These are phyloP conservation scores for Mycena galopus DNA, from an alignment of 768 basidiomycete genomes.

Conservation along the genomic window DNA sequence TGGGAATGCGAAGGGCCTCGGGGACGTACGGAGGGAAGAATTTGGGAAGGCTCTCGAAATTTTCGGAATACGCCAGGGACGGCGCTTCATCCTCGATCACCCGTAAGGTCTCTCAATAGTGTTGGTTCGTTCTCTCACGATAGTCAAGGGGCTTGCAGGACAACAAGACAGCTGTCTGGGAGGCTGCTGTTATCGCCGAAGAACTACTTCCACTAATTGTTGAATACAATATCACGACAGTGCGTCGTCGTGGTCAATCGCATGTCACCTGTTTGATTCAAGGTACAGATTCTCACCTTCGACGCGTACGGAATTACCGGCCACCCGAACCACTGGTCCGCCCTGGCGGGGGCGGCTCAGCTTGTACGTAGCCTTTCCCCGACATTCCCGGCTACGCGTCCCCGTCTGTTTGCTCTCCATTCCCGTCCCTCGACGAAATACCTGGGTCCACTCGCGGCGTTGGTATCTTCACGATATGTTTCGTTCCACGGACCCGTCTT, in stretches of 20 bases:
- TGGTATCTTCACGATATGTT: not conserved
- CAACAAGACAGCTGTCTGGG: constrained; percentile 22
- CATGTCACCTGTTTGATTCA: not conserved
- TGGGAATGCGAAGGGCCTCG: constrained; percentile 63
- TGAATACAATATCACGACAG: constrained; percentile 19
- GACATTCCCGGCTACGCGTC: not conserved
- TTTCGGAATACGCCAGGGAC: constrained; percentile 60
- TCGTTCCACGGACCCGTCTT: constrained; percentile 50
- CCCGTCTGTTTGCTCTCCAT: constrained; percentile 16
- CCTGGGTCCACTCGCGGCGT: constrained; percentile 7
- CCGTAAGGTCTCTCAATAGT: constrained; percentile 13
- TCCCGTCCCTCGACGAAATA: constrained; percentile 8
- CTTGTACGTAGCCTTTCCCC: constrained; percentile 40
- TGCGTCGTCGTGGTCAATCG: not conserved
- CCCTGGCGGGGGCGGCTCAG: constrained; percentile 55
- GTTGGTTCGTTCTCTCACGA: not conserved
- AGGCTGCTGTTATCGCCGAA: constrained; percentile 9
- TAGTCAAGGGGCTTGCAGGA: constrained; percentile 17
- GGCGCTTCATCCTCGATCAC: constrained; percentile 52
- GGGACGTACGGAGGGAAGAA: constrained; percentile 60
- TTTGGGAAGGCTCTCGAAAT: constrained; percentile 62
- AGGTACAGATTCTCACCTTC: no score
- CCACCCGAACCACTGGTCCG: not conserved
- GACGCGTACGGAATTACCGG: no score
- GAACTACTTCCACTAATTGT: constrained; percentile 3